Conservation (phyloP, 2,329 filamentous ascomycete species). For the Leptographium flavum region DNA sequence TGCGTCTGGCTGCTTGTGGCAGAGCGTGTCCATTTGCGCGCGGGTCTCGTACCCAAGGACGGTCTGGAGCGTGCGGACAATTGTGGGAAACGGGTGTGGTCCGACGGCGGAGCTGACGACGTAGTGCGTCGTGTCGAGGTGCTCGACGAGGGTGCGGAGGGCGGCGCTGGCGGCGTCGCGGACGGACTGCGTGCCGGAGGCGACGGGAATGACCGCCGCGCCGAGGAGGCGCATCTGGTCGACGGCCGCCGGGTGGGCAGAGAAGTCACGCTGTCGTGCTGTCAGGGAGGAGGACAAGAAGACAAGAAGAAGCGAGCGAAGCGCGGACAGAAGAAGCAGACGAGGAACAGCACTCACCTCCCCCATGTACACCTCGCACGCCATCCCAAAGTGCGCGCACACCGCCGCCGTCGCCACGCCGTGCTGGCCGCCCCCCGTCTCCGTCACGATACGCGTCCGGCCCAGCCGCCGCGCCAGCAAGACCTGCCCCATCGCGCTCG, state of each 20-base stretch:
- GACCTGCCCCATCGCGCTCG: constrained; percentile 91
- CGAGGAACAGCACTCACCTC: constrained; percentile 33
- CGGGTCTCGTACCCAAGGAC: constrained; percentile 94
- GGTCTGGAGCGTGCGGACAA: constrained; percentile 93
- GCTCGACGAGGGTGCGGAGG: constrained; percentile 81
- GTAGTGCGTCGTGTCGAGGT: constrained; percentile 94
- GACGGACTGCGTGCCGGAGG: constrained; percentile 72
- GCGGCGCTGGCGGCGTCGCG: constrained; percentile 92
- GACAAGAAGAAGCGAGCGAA: too few relatives aligned
- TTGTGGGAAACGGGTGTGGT: constrained; percentile 93
- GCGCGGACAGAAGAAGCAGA: too few relatives aligned
- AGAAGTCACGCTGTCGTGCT: background rate
- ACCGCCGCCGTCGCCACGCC: constrained; percentile 96
- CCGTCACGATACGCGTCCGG: constrained; percentile 94
- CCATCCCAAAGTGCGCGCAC: constrained; percentile 96
- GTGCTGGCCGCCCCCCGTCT: constrained; percentile 94
- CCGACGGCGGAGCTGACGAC: constrained; percentile 96
- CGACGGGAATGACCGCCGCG: constrained; percentile 82
- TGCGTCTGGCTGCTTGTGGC: constrained; percentile 83
- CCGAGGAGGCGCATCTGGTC: constrained; percentile 91
- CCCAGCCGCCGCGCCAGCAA: constrained; percentile 73
- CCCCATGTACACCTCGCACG: constrained; percentile 97
- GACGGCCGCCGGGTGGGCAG: constrained; percentile 50
- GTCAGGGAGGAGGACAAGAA: too few relatives aligned
- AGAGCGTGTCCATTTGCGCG: constrained; percentile 70